phyloP scores from a whole-genome alignment of 768 basidiomycete genomes.

The Lentinula aciculospora region DNA sequence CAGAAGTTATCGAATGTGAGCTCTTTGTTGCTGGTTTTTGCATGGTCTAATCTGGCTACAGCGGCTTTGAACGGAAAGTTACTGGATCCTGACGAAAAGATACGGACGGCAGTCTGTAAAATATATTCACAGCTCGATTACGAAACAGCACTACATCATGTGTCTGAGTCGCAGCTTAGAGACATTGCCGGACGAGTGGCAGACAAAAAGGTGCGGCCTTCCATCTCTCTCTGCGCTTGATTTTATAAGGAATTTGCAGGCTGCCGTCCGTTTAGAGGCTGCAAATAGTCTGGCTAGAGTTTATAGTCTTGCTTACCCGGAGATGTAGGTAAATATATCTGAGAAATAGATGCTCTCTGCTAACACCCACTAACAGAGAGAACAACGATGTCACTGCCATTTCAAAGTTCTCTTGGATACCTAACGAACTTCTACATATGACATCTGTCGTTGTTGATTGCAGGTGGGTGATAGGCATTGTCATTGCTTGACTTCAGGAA shows the following conservation, averaged over 20 bases:
- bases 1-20: slow-evolving; percentile 69
- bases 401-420: slow-evolving; percentile 90
- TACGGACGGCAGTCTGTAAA: slow-evolving; percentile 80
- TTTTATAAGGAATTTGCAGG: slow-evolving; percentile 23
- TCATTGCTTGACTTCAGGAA: neutral
- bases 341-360: neutral
- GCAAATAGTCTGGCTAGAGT: slow-evolving; percentile 70
- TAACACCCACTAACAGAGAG: slow-evolving; percentile 47
- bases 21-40: neutral
- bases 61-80: slow-evolving; percentile 62
- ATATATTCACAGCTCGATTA: slow-evolving; percentile 83
- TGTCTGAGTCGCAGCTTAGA: slow-evolving; percentile 56
- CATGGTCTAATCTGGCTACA: slow-evolving; percentile 17
- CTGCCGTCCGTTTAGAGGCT: slow-evolving; percentile 67
- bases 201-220: slow-evolving; percentile 73
- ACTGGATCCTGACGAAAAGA: slow-evolving; percentile 85
- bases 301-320: slow-evolving; percentile 77
- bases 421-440: slow-evolving; percentile 60
- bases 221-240: neutral
- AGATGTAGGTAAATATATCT: slow-evolving; percentile 61
- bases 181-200: slow-evolving; percentile 64
- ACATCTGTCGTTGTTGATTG: slow-evolving; percentile 48
- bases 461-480: slow-evolving; percentile 34
- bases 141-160: slow-evolving; percentile 83
- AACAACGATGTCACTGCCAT: slow-evolving; percentile 69